These are phyloP conservation scores for Glaciozyma antarctica DNA, from an alignment of 768 basidiomycete species.

Conservation along the genomic window DNA sequence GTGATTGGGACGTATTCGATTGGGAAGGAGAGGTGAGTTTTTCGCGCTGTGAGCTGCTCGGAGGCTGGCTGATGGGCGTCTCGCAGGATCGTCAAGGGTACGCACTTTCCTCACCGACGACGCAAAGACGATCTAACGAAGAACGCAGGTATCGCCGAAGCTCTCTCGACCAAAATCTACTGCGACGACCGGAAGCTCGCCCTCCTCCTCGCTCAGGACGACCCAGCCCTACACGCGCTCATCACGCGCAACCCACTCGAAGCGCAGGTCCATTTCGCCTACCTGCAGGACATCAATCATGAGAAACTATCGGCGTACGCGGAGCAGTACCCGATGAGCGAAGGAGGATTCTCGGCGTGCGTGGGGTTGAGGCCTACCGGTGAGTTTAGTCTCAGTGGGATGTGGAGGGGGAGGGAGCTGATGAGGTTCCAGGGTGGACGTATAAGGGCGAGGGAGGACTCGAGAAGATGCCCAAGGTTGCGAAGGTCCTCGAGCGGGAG, in stretches of 20 bases:
- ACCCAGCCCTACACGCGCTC: constrained; percentile 67
- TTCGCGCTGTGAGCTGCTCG: not conserved
- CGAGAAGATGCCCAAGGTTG: constrained; percentile 54
- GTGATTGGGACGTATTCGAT: constrained; percentile 73
- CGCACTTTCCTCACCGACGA: constrained; percentile 1
- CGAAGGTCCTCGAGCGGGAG: constrained; percentile 57
- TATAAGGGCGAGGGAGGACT: constrained; percentile 23
- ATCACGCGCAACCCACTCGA: constrained; percentile 65
- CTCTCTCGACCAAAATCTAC: constrained; percentile 71
- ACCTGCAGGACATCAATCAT: constrained; percentile 55
- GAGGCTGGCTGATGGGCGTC: too few species aligned
- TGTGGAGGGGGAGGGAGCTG: not conserved
- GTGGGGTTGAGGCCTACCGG: constrained; percentile 89
- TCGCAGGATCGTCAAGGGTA: constrained; percentile 70
- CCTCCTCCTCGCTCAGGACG: constrained; percentile 73
- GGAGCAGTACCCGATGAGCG: constrained; percentile 43
- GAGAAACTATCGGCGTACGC: constrained; percentile 72
- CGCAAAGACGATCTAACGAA: not conserved
- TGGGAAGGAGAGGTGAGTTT: constrained; percentile 69
- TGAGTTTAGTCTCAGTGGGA: not conserved
- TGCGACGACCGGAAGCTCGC: constrained; percentile 76
- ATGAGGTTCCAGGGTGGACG: constrained; percentile 44
- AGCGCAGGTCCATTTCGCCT: constrained; percentile 76
- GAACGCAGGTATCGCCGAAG: constrained; percentile 65
- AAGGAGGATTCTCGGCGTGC: constrained; percentile 36